Evolutionary conservation across 2,329 filamentous ascomycete genomes (phyloP).

Genomic region (Capronia coronata): DNA sequence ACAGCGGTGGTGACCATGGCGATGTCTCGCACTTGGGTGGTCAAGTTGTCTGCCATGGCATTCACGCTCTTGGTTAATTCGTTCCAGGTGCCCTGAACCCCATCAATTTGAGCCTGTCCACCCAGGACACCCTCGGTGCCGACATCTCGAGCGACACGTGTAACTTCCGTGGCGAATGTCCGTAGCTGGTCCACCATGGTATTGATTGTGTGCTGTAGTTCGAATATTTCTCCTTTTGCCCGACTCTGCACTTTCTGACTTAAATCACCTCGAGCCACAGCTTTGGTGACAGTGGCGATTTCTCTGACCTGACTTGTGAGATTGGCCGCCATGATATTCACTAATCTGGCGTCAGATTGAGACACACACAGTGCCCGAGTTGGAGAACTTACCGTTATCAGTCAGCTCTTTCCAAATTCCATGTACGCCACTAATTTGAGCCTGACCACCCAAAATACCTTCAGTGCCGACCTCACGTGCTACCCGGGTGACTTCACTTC

Average conservation of each 20-base stretch:
- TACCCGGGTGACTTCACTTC: conserved; percentile 89
- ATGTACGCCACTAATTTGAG: conserved; percentile 86
- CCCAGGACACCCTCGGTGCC: conserved; percentile 77
- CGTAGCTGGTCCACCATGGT: conserved; percentile 83
- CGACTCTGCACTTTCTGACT: conserved; percentile 79
- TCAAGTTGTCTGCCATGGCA: conserved; percentile 81
- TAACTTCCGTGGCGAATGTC: conserved; percentile 78
- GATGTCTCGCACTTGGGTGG: conserved; percentile 89
- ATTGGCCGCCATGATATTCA: conserved; percentile 79
- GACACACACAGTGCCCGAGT: no score
- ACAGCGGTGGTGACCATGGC: conserved; percentile 68
- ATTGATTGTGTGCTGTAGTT: conserved; percentile 79
- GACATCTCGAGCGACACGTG: conserved; percentile 73
- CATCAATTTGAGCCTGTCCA: conserved; percentile 74
- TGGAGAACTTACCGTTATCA: conserved; percentile 57
- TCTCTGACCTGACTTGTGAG: conserved; percentile 78
- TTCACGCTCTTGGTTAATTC: conserved; percentile 80
- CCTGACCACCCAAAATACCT: conserved; percentile 87
- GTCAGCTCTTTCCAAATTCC: conserved; percentile 98
- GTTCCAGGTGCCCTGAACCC: conserved; percentile 84
- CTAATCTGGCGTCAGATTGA: conserved; percentile 36
- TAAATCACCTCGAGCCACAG: conserved; percentile 73
- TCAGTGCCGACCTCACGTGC: conserved; percentile 95
- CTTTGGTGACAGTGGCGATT: conserved; percentile 76
- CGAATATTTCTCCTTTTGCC: conserved; percentile 72